Percentiles rank a stretch among this genome's conserved stretches.
phyloP scores from a whole-genome alignment of 1,139 yeast genomes.

The Blastobotrys elegans region DNA sequence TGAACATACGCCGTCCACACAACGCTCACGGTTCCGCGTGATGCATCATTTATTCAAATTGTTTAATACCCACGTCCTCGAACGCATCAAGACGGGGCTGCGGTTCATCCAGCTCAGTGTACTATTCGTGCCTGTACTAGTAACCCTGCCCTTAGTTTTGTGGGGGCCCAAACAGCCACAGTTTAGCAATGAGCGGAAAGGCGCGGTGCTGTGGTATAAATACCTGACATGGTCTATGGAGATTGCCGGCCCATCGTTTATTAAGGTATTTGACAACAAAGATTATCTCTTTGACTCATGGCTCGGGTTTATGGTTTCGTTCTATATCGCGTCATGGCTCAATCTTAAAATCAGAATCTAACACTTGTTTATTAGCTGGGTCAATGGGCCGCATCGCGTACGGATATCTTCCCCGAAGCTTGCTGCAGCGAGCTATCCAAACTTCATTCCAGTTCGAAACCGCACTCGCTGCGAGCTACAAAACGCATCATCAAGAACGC shows the following conservation, averaged over 20 bases:
- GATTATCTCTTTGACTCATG: conserved; percentile 16
- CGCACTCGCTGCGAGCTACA: conserved; percentile 65
- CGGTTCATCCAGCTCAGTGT: conserved; percentile 64
- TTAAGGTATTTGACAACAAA: conserved; percentile 43
- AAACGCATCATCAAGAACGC: conserved; percentile 53
- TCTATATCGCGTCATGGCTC: background rate
- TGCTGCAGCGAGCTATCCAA: conserved; percentile 73
- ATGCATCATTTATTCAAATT: conserved; percentile 4
- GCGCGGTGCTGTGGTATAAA: conserved; percentile 68
- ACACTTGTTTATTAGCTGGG: conserved; percentile 46
- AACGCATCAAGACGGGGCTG: conserved; percentile 62
- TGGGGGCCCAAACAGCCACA: conserved; percentile 47
- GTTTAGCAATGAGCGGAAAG: conserved; percentile 43
- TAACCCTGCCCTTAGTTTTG: conserved; percentile 60
- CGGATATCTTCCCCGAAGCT: conserved; percentile 80
- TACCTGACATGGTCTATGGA: conserved; percentile 68
- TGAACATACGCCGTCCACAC: conserved; percentile 8
- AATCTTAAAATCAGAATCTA: background rate
- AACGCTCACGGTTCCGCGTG: conserved; percentile 4
- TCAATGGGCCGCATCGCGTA: conserved; percentile 99
- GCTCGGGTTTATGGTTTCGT: conserved; percentile 7
- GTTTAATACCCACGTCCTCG: conserved; percentile 37
- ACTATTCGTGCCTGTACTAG: conserved; percentile 66
- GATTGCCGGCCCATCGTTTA: conserved; percentile 88
- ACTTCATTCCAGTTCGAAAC: conserved; percentile 76